Conservation (phyloP, 805 yeast species). For the Pichia exigua region DNA sequence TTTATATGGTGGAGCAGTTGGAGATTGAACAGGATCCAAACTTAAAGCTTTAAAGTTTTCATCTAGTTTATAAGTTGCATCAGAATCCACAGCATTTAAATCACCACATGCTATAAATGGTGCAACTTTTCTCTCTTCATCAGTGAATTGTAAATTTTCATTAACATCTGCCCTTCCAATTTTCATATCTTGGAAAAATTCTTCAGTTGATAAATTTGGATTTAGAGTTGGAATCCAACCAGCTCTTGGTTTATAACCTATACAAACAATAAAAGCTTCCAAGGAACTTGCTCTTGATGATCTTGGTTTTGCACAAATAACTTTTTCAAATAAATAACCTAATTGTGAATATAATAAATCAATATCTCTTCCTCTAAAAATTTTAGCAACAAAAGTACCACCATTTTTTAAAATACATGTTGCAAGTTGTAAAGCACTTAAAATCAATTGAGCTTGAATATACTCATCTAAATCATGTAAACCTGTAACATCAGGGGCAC, state of each 20-base stretch:
- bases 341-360: slow-evolving; percentile 90
- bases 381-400: slow-evolving; percentile 92
- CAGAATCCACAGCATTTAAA: slow-evolving; percentile 75
- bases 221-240: slow-evolving; percentile 71
- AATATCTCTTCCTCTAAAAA: slow-evolving; percentile 92
- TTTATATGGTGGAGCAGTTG: slow-evolving; percentile 96
- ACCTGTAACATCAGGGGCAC: slow-evolving; percentile 99
- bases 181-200: slow-evolving; percentile 59
- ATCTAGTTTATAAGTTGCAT: slow-evolving; percentile 78
- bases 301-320: slow-evolving; percentile 93
- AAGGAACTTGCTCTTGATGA: slow-evolving; percentile 91
- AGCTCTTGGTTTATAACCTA: slow-evolving; percentile 74
- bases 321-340: slow-evolving; percentile 75
- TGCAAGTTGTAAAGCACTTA: slow-evolving; percentile 87
- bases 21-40: slow-evolving; percentile 88
- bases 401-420: slow-evolving; percentile 84
- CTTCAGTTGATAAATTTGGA: slow-evolving; percentile 58
- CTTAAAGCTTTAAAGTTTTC: slow-evolving; percentile 34
- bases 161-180: slow-evolving; percentile 48
- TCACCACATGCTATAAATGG: slow-evolving; percentile 97
- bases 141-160: slow-evolving; percentile 40
- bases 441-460: slow-evolving; percentile 87
- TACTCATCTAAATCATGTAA: slow-evolving; percentile 94
- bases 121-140: slow-evolving; percentile 69
- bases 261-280: slow-evolving; percentile 90